These are phyloP conservation scores for Phyllosticta paracitricarpa DNA, from an alignment of 2,329 filamentous ascomycete genomes.

Conservation along the genomic window DNA sequence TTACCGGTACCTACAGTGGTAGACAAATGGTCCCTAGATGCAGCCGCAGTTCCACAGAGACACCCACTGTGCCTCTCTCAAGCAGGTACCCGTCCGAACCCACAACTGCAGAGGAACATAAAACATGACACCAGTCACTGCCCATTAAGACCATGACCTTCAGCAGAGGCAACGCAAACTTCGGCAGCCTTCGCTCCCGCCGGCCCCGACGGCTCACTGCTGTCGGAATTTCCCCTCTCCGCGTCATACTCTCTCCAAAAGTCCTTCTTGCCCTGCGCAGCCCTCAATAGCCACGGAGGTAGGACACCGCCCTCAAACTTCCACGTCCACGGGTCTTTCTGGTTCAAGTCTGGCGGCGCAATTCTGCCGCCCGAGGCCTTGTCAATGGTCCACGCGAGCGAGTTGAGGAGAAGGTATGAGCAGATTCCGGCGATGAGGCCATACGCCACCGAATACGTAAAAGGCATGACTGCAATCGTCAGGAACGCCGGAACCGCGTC, in stretches of 20 bases:
- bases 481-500: slow-evolving; percentile 79
- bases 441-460: slow-evolving; percentile 81
- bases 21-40: no score
- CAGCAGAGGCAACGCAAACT: neutral
- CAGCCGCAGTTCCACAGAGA: no score
- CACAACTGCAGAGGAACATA: neutral
- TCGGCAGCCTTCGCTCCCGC: neutral
- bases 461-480: slow-evolving; percentile 77
- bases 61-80: no score
- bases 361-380: slow-evolving; percentile 58
- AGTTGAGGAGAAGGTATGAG: slow-evolving; percentile 69
- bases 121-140: neutral
- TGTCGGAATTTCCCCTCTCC: neutral
- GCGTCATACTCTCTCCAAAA: slow-evolving; percentile 48
- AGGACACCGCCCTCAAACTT: slow-evolving; percentile 64
- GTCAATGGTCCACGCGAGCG: slow-evolving; percentile 57
- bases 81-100: no score
- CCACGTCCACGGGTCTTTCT: slow-evolving; percentile 75
- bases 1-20: no score
- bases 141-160: neutral
- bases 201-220: neutral
- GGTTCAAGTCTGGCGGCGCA: slow-evolving; percentile 61
- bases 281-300: slow-evolving; percentile 61
- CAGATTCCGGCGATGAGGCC: slow-evolving; percentile 74
- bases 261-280: slow-evolving; percentile 56